Base-by-base conservation (phyloP, 1,284 basidiomycete genomes). In the Rhizoctonia solani region DNA sequence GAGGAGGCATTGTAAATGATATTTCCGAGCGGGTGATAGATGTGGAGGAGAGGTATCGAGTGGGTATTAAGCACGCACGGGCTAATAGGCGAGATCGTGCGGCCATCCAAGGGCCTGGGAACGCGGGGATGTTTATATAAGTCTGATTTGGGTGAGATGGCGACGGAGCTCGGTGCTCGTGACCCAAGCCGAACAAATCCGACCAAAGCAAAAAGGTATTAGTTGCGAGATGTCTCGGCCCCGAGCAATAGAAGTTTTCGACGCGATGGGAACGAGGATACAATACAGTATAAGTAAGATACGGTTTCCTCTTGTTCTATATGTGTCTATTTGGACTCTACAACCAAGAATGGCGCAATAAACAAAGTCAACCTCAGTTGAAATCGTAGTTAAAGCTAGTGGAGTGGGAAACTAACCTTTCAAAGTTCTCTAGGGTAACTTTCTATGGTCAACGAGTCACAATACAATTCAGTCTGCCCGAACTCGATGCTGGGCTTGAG, bases 1-100 rank as follows among this genome's bases (percentile, higher is more conserved):
- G 82, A 32, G 80, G 79, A 70, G 81, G 82, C 88, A 90, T 83
- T 21, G 49, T 71, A 59, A 49, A 66, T 16, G 59, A 50, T 16
- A 58, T 53, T 25, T 52, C 34, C 19, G 41, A 21, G 54, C 44
- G 47, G 16, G 54, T 42, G 56, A 46, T n/a, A 25, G 27, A 21
- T 32, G 47, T 19, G 29, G 25, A 32, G 23, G 25, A 30, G 58
- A 19, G 25, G 44, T 19, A 41, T 21, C 21, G 44, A 21, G 53
- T 67, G 41, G 54, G 39, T n/a, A 39, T 4, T 5, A 41, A 27
- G 58, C 21, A 23, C 25, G 42, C 42, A 23, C 59, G 59, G 27
- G 34, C n/a, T 29, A 53, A 30, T 1, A 63, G 32, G 23, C 59
- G 59, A 37, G 59, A 56, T 8, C 54, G 27, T 44, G 59, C 47